Conservation (phyloP, 306 rosid genomes). For the Trifolium subterraneum region DNA sequence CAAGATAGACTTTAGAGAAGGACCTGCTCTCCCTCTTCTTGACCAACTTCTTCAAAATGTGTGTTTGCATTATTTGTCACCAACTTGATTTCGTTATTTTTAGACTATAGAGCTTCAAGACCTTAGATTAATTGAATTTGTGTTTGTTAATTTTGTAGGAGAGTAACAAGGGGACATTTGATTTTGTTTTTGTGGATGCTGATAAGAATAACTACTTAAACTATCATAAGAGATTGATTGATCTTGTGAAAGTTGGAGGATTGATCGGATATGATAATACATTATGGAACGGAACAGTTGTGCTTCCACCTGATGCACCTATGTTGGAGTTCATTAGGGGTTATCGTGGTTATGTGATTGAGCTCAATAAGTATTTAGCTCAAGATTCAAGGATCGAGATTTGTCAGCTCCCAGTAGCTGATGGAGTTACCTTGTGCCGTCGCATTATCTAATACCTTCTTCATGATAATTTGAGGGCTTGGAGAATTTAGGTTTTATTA, state of each 20-base stretch:
- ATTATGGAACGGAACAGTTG: constrained; percentile 85
- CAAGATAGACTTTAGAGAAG: constrained; percentile 89
- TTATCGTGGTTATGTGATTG: constrained; percentile 61
- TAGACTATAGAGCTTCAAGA: no score
- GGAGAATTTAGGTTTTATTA: no score
- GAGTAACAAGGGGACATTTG: constrained; percentile 59
- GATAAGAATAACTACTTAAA: constrained; percentile 87
- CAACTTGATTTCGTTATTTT: no score
- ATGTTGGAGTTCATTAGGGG: constrained; percentile 58
- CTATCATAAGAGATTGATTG: constrained; percentile 79
- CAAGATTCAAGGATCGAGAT: constrained; percentile 80
- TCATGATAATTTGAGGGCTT: no score
- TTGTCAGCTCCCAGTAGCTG: constrained; percentile 79
- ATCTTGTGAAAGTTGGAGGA: constrained; percentile 77
- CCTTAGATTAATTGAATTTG: background rate
- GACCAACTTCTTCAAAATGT: constrained; percentile 70
- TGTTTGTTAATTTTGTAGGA: constrained; percentile 48
- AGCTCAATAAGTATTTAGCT: constrained; percentile 77
- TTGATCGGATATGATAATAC: constrained; percentile 87
- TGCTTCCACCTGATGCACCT: constrained; percentile 70
- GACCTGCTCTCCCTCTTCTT: constrained; percentile 83
- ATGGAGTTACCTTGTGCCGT: constrained; percentile 87
- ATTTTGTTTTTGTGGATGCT: constrained; percentile 82
- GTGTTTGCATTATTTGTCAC: background rate
- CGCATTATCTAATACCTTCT: constrained; percentile 48